Percentiles rank a stretch among this genome's conserved stretches.
Conservation (phyloP, 768 basidiomycete species). For the Mycena indigotica region DNA sequence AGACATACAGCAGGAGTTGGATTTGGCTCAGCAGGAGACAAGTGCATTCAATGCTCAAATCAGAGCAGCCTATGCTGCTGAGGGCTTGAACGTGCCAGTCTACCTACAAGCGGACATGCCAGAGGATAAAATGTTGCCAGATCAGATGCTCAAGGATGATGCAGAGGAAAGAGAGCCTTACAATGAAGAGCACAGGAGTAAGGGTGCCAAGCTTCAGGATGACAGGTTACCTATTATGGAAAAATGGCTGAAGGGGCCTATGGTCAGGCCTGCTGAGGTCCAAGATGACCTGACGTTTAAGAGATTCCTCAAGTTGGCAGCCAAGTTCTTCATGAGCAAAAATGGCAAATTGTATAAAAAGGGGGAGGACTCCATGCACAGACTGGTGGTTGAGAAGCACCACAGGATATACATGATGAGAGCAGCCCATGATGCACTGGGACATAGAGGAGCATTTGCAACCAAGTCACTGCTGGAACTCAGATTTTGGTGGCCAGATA, state of each 20-base stretch:
- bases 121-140: slow-evolving; percentile 1
- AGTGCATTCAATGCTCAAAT: neutral
- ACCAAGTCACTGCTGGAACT: slow-evolving; percentile 3
- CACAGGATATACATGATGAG: slow-evolving; percentile 14
- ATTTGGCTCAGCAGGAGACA: neutral
- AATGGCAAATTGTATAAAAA: neutral
- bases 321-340: neutral
- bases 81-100: neutral
- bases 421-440: slow-evolving; percentile 21
- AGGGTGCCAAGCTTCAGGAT: slow-evolving; percentile 1
- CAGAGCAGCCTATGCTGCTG: neutral
- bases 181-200: slow-evolving; percentile 5
- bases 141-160: neutral
- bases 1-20: slow-evolving; percentile 2
- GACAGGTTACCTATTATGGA: neutral
- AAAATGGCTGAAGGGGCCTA: slow-evolving; percentile 2
- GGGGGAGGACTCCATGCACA: neutral
- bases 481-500: slow-evolving; percentile 27
- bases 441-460: slow-evolving; percentile 18
- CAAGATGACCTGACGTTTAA: neutral
- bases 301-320: neutral
- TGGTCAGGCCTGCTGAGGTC: neutral
- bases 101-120: neutral
- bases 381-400: slow-evolving; percentile 6
- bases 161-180: slow-evolving; percentile 5